phyloP scores from a whole-genome alignment of 345 rosid species.

The Euphorbia pulcherrima region DNA sequence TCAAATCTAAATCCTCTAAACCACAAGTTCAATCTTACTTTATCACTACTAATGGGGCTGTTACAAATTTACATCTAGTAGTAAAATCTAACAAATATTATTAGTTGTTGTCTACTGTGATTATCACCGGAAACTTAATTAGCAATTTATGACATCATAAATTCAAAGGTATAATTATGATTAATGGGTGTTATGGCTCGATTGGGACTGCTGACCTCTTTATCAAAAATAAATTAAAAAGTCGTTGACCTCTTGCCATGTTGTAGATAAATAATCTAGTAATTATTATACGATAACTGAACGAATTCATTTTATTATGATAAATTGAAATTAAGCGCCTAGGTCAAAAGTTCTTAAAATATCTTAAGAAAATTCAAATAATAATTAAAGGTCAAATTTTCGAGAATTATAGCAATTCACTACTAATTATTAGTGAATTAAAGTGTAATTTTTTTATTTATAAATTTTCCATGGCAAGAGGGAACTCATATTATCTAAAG shows the following conservation, averaged over 20 bases:
- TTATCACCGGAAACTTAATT: not conserved
- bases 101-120: conserved; percentile 1
- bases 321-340: not conserved
- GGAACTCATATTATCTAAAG: too few relatives aligned
- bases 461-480: too few relatives aligned
- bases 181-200: not conserved
- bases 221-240: not conserved
- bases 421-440: too few relatives aligned
- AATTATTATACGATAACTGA: too few relatives aligned
- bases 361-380: not conserved
- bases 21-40: too few relatives aligned
- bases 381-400: not conserved
- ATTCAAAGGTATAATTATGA: not conserved
- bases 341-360: not conserved
- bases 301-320: not conserved
- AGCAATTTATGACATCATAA: conserved; percentile 11
- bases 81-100: not conserved
- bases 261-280: not conserved
- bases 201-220: not conserved
- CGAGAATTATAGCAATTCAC: too few relatives aligned
- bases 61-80: too few relatives aligned
- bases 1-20: too few relatives aligned
- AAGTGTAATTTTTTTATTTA: too few relatives aligned
- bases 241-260: not conserved
- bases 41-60: too few relatives aligned